Conservation (phyloP, 331 rosid genomes). For the Cucumis variabilis region DNA sequence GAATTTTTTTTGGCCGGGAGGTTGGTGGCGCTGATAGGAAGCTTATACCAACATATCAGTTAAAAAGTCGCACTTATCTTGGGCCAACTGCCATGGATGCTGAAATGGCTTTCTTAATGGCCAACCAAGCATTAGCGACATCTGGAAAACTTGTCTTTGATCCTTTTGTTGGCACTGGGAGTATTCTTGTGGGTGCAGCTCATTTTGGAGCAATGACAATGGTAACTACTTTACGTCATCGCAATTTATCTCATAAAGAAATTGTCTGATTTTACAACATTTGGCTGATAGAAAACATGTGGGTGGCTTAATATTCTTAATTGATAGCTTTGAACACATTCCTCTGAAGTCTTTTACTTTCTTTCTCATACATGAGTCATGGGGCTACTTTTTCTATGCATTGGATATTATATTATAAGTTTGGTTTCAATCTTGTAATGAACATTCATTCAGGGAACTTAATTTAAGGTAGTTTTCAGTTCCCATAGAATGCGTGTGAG, state of each 20-base stretch:
- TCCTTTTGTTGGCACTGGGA: slow-evolving; percentile 97
- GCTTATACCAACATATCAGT: slow-evolving; percentile 88
- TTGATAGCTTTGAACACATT: not conserved
- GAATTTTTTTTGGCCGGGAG: slow-evolving; percentile 92
- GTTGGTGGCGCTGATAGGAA: slow-evolving; percentile 88
- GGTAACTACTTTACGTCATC: slow-evolving; percentile 47
- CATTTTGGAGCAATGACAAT: slow-evolving; percentile 98
- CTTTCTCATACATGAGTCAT: slow-evolving; percentile 33
- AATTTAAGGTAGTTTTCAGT: not conserved
- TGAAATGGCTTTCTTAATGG: slow-evolving; percentile 96
- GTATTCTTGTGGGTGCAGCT: slow-evolving; percentile 89
- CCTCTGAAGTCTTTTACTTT: not conserved
- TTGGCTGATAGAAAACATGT: not conserved
- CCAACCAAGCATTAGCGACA: slow-evolving; percentile 82
- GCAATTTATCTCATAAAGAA: not conserved
- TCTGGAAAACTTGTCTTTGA: slow-evolving; percentile 88
- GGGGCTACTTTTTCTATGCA: slow-evolving; percentile 25
- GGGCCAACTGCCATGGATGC: slow-evolving; percentile 99
- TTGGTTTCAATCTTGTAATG: not conserved
- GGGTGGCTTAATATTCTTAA: not conserved
- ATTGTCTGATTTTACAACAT: too few species aligned
- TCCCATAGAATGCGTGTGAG: not conserved
- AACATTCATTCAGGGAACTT: not conserved
- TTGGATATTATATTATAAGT: not conserved
- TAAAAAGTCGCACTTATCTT: slow-evolving; percentile 91